Evolutionary conservation across 352 stramenopile genomes (phyloP).

Genomic region (Phytophthora multivora): DNA sequence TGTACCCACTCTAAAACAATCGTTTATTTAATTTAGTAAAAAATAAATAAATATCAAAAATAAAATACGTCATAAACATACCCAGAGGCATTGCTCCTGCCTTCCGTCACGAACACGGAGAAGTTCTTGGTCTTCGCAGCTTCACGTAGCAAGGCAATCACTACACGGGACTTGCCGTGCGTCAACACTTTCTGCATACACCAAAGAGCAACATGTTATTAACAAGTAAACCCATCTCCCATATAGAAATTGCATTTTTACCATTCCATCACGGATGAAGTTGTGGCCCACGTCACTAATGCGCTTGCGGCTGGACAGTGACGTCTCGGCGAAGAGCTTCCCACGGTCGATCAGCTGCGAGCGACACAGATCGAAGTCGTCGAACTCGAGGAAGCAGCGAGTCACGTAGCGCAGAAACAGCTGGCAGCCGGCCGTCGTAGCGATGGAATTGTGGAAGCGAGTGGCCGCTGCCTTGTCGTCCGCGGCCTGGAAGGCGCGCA

Average conservation of each 20-base stretch:
- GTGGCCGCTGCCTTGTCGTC: slow-evolving; percentile 41
- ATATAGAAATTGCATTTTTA: slow-evolving; percentile 25
- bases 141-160: slow-evolving; percentile 90
- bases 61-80: slow-evolving; percentile 43
- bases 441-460: slow-evolving; percentile 88
- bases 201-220: no score
- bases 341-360: slow-evolving; percentile 91
- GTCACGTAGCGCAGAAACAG: slow-evolving; percentile 95
- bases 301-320: slow-evolving; percentile 89
- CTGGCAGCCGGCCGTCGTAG: slow-evolving; percentile 90
- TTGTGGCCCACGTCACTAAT: slow-evolving; percentile 93
- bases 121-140: slow-evolving; percentile 94
- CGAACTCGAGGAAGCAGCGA: slow-evolving; percentile 88
- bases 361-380: slow-evolving; percentile 94
- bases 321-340: slow-evolving; percentile 94
- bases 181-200: slow-evolving; percentile 87
- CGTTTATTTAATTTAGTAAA: background rate
- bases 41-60: background rate
- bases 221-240: background rate
- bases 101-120: slow-evolving; percentile 93
- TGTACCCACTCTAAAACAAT: slow-evolving; percentile 51
- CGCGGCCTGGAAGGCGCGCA: slow-evolving; percentile 63
- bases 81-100: slow-evolving; percentile 89
- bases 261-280: slow-evolving; percentile 95
- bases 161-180: slow-evolving; percentile 93